Evolutionary conservation across 306 rosid genomes (phyloP), one percentile per base, ranked within the genome.

Genomic region (Fragaria ananassa): DNA sequence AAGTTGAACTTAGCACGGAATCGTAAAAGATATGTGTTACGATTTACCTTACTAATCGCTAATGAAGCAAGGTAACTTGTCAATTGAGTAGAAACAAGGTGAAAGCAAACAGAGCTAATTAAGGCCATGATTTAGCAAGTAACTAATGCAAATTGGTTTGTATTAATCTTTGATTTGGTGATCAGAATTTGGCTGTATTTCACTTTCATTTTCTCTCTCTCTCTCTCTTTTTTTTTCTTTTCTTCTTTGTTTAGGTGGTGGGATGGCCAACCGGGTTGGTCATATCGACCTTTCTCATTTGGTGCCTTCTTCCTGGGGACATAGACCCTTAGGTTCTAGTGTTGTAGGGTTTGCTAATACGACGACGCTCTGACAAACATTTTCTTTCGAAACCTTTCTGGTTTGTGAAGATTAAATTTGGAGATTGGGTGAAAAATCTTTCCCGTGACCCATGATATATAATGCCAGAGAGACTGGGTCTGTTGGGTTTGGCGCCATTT

Each of bases 401-500:
- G n/a, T 46, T 45, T 6, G 6, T 51, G 47, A 45, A 2, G 31
- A 41, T 29, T 60, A 35, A 72, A 81, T 68, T 63, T 19, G 27
- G 21, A 63, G 68, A 37, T 37, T 44, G 70, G 70, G 46, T 75
- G 65, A 47, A 57, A 37, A 44, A 56, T 73, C 56, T 76, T 74
- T 76, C 77, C 3, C 21, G 76, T 58, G 79, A 60, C 45, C 46
- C 14, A 72, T 25, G 25, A 12, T 34, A 61, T 61, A 2, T 8
- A 13, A 10, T n/a, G 83, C 54, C 47, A 79, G 68, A 41, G 70
- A 12, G 65, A 25, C 56, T 8, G 42, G 17, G 56, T 6, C 66
- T 31, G 25, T 74, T n/a, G 53, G 46, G 46, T 31, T 21, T 57
- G 25, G 86, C 80, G 76, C 71, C 78, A 87, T 83, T 25, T 64